phyloP scores from a whole-genome alignment of 2,329 filamentous ascomycete species.

The Penicillium sp. region DNA sequence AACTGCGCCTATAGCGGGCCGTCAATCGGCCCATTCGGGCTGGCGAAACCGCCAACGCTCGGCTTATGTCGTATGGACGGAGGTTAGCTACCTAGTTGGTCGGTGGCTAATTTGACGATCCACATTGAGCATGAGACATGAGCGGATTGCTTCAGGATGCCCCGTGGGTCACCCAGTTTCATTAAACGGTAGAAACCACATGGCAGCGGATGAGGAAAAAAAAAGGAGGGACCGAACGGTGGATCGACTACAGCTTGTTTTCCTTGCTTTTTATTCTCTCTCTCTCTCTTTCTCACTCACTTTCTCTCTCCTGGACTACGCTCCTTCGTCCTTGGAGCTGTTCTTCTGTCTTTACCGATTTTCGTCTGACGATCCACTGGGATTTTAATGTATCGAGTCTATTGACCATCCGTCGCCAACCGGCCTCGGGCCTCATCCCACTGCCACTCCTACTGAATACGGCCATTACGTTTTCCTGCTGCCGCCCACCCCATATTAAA shows the following conservation, averaged over 20 bases:
- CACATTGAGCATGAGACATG: not conserved
- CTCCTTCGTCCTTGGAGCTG: not conserved
- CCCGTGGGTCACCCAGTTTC: slow-evolving; percentile 21
- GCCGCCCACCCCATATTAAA: not conserved
- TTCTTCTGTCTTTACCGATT: slow-evolving; percentile 12
- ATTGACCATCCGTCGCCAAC: slow-evolving; percentile 1
- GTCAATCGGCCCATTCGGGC: not conserved
- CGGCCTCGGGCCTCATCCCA: slow-evolving; percentile 2
- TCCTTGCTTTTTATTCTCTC: not conserved
- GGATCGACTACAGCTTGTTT: not conserved
- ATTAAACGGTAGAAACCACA: slow-evolving; percentile 5
- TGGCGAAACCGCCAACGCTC: not conserved
- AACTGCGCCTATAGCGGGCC: not conserved
- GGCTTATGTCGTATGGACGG: not conserved
- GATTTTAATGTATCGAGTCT: not conserved
- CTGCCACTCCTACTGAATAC: not conserved
- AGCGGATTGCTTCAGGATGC: slow-evolving; percentile 16
- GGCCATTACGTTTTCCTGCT: not conserved
- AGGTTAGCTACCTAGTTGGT: not conserved
- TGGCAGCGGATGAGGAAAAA: not conserved
- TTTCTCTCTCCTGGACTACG: not conserved
- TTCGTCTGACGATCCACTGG: not conserved
- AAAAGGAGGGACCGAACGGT: slow-evolving; percentile 1
- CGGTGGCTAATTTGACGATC: not conserved
- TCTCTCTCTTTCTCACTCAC: not conserved